These are phyloP conservation scores for Macrotyloma uniflorum DNA, from an alignment of 306 rosid genomes.

Conservation along the genomic window DNA sequence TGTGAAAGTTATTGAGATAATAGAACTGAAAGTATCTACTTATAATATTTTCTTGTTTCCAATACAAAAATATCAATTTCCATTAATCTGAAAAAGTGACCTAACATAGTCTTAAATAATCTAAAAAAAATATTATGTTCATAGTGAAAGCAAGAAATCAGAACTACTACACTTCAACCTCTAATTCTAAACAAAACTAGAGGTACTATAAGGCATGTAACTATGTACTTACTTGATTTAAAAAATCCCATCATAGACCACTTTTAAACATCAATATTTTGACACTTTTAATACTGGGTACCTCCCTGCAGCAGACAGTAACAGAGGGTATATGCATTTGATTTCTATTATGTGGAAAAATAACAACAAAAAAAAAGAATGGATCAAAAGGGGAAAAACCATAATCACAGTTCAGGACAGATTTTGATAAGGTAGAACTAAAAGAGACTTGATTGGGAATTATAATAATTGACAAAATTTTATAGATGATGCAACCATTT, in stretches of 20 bases:
- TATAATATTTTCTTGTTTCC: neutral
- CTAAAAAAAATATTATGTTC: neutral
- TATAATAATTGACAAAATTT: slow-evolving; percentile 1
- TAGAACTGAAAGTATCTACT: neutral
- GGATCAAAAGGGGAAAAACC: neutral
- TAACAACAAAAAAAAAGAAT: neutral
- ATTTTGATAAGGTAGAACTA: slow-evolving; percentile 5
- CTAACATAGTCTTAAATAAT: neutral
- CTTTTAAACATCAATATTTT: neutral
- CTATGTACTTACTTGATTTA: neutral
- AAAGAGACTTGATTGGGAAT: slow-evolving; percentile 7
- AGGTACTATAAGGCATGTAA: neutral
- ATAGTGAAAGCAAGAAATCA: neutral
- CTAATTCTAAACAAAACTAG: neutral
- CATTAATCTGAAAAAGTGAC: neutral
- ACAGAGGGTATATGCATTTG: neutral
- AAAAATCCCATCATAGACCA: neutral
- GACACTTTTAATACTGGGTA: neutral
- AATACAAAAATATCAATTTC: slow-evolving; percentile 11
- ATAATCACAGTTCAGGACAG: neutral
- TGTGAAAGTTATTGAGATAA: slow-evolving; percentile 24
- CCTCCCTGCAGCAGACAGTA: slow-evolving; percentile 2
- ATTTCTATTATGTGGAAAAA: slow-evolving; percentile 7
- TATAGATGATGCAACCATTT: neutral
- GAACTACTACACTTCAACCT: neutral